These are phyloP conservation scores for Epichloe gansuensis DNA, from an alignment of 2,329 filamentous ascomycete species.

Conservation along the genomic window DNA sequence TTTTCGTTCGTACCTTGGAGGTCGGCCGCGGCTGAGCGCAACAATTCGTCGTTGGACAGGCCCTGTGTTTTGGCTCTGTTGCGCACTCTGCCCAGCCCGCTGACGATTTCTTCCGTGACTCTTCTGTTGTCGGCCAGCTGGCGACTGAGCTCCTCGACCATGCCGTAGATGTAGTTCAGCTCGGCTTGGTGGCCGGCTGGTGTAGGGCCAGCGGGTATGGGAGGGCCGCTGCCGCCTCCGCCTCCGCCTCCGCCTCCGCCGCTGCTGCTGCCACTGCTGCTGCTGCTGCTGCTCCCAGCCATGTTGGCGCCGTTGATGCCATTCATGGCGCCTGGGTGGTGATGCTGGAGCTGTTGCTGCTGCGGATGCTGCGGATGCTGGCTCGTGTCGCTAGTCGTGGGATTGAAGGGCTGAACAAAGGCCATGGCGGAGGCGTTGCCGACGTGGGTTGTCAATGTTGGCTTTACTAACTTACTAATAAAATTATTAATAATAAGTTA, in stretches of 20 bases:
- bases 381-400: not conserved
- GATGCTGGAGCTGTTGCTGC: constrained; percentile 3
- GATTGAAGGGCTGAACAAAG: not conserved
- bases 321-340: constrained; percentile 27
- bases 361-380: constrained; percentile 7
- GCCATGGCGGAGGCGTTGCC: constrained; percentile 6
- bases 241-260: constrained; percentile 30
- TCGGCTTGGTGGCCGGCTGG: constrained; percentile 58
- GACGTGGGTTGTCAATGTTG: not conserved
- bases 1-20: constrained; percentile 35
- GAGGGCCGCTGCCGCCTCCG: not conserved
- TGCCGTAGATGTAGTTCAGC: constrained; percentile 54
- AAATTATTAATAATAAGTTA: not conserved
- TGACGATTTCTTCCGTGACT: constrained; percentile 51
- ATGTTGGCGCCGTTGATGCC: constrained; percentile 37
- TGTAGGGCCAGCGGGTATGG: constrained; percentile 38
- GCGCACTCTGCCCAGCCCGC: constrained; percentile 49
- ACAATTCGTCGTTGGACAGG: constrained; percentile 45
- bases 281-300: constrained; percentile 24
- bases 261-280: constrained; percentile 22
- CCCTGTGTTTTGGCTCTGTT: constrained; percentile 40
- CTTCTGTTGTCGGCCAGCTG: constrained; percentile 50
- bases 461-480: not conserved
- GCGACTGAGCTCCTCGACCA: constrained; percentile 55
- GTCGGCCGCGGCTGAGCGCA: constrained; percentile 42